phyloP scores from a whole-genome alignment of 495 filamentous ascomycete species.

The Immersiella caudata region DNA sequence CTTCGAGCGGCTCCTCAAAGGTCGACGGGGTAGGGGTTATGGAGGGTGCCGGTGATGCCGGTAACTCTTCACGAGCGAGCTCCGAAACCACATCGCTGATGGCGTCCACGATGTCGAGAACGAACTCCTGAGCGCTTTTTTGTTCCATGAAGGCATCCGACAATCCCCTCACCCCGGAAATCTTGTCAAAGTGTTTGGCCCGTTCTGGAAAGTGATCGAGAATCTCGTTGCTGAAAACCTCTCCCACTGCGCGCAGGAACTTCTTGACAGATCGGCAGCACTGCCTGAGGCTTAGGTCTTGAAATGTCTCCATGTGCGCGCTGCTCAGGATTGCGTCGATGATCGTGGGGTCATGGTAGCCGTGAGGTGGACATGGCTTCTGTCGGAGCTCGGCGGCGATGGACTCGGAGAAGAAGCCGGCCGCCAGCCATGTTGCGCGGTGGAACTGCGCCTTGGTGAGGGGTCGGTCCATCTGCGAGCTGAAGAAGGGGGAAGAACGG shows the following conservation, averaged over 20 bases:
- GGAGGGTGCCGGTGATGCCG: background rate
- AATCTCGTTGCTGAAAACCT: background rate
- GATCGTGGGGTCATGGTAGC: background rate
- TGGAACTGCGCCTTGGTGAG: background rate
- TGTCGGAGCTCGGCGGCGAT: background rate
- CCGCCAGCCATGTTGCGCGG: background rate
- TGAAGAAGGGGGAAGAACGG: background rate
- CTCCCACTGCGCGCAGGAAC: background rate
- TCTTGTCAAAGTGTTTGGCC: background rate
- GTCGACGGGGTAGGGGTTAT: too few species aligned
- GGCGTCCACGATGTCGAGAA: background rate
- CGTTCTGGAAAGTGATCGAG: background rate
- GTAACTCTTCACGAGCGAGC: background rate
- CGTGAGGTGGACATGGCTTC: background rate
- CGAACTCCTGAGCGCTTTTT: background rate
- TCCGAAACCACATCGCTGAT: background rate
- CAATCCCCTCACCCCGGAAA: background rate
- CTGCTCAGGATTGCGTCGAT: background rate
- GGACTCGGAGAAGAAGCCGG: background rate
- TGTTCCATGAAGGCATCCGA: background rate
- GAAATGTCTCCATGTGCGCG: background rate
- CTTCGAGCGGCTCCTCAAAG: background rate
- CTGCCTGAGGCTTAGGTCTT: background rate
- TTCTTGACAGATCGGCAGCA: background rate
- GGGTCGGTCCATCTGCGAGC: background rate